Conservation (phyloP, 495 filamentous ascomycete genomes). For the Aspergillus avenaceus region DNA sequence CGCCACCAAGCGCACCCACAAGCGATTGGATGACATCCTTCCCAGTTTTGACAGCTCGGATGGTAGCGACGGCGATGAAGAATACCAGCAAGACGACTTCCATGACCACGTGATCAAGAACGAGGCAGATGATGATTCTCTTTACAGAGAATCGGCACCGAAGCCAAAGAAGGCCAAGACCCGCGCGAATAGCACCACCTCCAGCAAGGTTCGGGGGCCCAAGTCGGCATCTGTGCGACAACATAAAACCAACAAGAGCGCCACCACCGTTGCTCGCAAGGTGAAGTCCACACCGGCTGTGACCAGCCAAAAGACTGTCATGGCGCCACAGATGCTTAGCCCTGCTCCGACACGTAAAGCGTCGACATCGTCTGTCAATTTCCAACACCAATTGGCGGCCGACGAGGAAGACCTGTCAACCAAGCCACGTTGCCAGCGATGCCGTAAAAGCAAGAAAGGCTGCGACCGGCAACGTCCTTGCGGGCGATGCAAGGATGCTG, state of each 20-base stretch:
- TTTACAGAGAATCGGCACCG: slow-evolving; percentile 37
- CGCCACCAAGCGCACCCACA: slow-evolving; percentile 48
- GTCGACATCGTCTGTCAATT: slow-evolving; percentile 61
- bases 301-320: slow-evolving; percentile 48
- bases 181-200: slow-evolving; percentile 26
- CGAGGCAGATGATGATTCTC: slow-evolving; percentile 45
- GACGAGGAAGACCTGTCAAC: slow-evolving; percentile 89
- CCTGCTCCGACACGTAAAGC: slow-evolving; percentile 71
- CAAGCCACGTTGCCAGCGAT: slow-evolving; percentile 96
- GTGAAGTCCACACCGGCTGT: slow-evolving; percentile 47
- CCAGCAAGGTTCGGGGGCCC: slow-evolving; percentile 30
- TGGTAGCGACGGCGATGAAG: slow-evolving; percentile 55
- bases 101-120: slow-evolving; percentile 53
- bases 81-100: slow-evolving; percentile 55
- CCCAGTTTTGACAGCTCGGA: slow-evolving; percentile 67
- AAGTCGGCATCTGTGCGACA: slow-evolving; percentile 38
- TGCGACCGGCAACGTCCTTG: slow-evolving; percentile 96
- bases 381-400: slow-evolving; percentile 66
- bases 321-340: slow-evolving; percentile 60
- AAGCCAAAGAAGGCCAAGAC: slow-evolving; percentile 45
- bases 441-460: slow-evolving; percentile 98
- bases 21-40: slow-evolving; percentile 58
- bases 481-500: slow-evolving; percentile 91
- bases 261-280: slow-evolving; percentile 46
- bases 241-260: slow-evolving; percentile 44